Base-by-base conservation (phyloP, 345 rosid species). In the Geranium rotundifolium region DNA sequence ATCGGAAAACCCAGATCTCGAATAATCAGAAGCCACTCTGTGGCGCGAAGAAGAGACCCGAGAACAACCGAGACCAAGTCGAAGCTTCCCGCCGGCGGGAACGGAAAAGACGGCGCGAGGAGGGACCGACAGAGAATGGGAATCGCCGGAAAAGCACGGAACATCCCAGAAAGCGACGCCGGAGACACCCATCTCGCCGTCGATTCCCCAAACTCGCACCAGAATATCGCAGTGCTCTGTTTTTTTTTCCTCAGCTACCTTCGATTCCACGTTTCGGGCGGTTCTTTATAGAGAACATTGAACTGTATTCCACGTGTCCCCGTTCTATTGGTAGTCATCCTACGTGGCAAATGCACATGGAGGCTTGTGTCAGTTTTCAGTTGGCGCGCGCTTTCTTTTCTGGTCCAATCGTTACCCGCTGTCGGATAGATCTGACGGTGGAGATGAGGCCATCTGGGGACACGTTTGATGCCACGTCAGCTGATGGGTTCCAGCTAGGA, bases 371-470 rank as follows among this genome's bases (percentile, higher is more conserved):
- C 49, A 0, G 65, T 23, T 70, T 60, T 27, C 29, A 30, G 77
- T 54, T 64, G 20, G 75, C 87, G 75, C 81, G 68, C 74, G 66
- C 67, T 54, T 59, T 64, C 50, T 62, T 57, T 55, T 65, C 14
- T 30, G 0, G 71, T 56, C 84, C 1, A 0, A 39, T 57, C 34
- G 15, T 58, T 62, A 17, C 46, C 16, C 2, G 56, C 72, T 20
- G 66, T 71, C 27, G 59, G 63, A 60, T 60, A 30, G 19, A 64
- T 63, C 34, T 17, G 39, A 63, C 67, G 76, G 67, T 0, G 14
- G 2, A 1, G 20, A 29, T 1, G 10, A 29, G 0, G 67, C 67
- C 78, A 71, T 31, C 62, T 18, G 4, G 20, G 5, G 58, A 18
- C 61, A 60, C 54, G 74, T 63, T 14, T 54, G 63, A 15, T 65